Base-by-base conservation (phyloP, 768 basidiomycete species). In the Termitomyces sp. region DNA sequence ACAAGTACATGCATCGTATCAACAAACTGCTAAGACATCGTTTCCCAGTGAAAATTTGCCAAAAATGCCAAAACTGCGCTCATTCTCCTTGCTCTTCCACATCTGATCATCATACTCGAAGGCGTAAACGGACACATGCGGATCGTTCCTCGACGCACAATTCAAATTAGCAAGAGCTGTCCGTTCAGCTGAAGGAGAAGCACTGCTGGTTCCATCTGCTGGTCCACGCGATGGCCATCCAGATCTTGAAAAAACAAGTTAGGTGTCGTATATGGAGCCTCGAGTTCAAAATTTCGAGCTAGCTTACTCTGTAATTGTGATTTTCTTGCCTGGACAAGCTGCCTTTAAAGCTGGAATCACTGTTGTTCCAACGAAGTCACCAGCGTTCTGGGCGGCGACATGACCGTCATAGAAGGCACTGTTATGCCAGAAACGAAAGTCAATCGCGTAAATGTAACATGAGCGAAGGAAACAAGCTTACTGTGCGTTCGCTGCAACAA, bases 401-500 rank as follows among this genome's bases (percentile, higher is more conserved):
- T 54, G 21, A 17, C 61, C 56, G 17, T 64, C 63, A 34, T 59
- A 63, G 50, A 62, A 62, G 35, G 57, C 61, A 34, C 57, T 63
- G 19, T 37, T 14, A 29, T 9, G 25, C 35, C 38, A 23, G n/a
- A 10, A 29, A 46, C 21, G 19, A 37, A 37, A 44, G 41, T 27
- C 16, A 46, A 40, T 6, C 25, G 6, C 14, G 10, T 19, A 21
- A 11, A 38, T 27, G n/a, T 32, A 9, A 19, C 4, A 27, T 47
- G 27, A 0, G n/a, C n/a, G n/a, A 2, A 53, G 12, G 10, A 35
- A 14, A 35, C 9, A 17, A n/a, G 58, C 70, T 53, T 58, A 75
- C 73, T 75, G 73, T 2, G 75, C 73, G 62, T 76, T 76, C 4
- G 73, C 74, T n/a, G 69, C 74, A n/a, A 71, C 69, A 40, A 73